phyloP scores from a whole-genome alignment of 2,329 filamentous ascomycete genomes.

The Phialophora expanda region DNA sequence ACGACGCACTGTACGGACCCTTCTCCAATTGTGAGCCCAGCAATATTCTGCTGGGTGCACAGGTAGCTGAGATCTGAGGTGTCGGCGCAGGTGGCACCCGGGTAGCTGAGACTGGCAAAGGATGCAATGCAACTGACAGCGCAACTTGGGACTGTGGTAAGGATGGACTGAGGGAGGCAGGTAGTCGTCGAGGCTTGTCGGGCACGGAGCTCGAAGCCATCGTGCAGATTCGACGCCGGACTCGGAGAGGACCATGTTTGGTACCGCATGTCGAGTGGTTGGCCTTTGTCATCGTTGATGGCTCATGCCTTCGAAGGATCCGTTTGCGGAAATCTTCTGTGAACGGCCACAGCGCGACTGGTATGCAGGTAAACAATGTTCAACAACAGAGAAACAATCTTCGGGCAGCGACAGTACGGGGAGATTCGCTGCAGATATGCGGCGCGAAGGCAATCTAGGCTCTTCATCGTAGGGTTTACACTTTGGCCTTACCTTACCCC shows the following conservation, averaged over 20 bases:
- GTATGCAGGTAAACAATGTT: slow-evolving; percentile 13
- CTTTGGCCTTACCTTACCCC: slow-evolving; percentile 28
- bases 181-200: slow-evolving; percentile 31
- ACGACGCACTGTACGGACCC: slow-evolving; percentile 70
- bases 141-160: slow-evolving; percentile 53
- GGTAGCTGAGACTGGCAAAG: slow-evolving; percentile 68
- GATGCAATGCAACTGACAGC: slow-evolving; percentile 65
- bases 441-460: slow-evolving; percentile 18
- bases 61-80: slow-evolving; percentile 65
- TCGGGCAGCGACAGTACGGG: not conserved
- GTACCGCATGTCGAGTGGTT: slow-evolving; percentile 27
- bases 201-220: slow-evolving; percentile 19
- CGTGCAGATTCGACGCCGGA: slow-evolving; percentile 20
- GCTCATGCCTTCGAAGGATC: slow-evolving; percentile 24
- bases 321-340: slow-evolving; percentile 33
- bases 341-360: slow-evolving; percentile 19
- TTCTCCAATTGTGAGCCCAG: slow-evolving; percentile 73
- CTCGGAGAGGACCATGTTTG: slow-evolving; percentile 24
- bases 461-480: slow-evolving; percentile 17
- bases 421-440: slow-evolving; percentile 22
- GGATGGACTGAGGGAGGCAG: slow-evolving; percentile 35
- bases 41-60: slow-evolving; percentile 63
- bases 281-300: slow-evolving; percentile 34
- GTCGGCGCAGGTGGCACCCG: slow-evolving; percentile 54
- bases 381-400: slow-evolving; percentile 2